Evolutionary conservation across 2,329 filamentous ascomycete species (phyloP), one percentile per base, ranked within the genome.

Genomic region (Diaporthe vaccinii): DNA sequence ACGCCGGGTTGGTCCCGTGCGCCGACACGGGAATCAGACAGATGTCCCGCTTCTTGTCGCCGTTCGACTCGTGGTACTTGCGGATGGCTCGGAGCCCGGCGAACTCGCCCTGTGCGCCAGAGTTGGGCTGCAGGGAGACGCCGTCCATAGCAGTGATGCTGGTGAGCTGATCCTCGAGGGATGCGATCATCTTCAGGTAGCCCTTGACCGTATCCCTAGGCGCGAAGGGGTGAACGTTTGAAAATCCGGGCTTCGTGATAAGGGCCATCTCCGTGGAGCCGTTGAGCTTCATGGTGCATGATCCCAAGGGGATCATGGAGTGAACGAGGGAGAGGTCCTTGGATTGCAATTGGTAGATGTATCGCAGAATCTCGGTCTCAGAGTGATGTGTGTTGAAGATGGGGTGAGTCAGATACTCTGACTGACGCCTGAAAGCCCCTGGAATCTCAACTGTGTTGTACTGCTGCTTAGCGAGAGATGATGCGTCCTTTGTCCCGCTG

Each of bases 261-360:
- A 96, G 93, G 22, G 94, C 90, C 96, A 98, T 98, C 86, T 98
- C 95, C 0, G 94, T 94, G 4, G 96, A 97, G 57, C 94, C 94
- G 83, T 98, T 98, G 72, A 98, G 91, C 88, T 98, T 98, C 96
- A 98, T 98, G 20, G 96, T 98, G 88, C 96, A 98, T 1, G 96
- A 98, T 28, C 96, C 96, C 1, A 98, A 90, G 3, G 96, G 95
- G 76, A 98, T 98, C 96, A 98, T 98, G 22, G 96, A 98, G 86
- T 98, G 96, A 2, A 96, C 94, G 7, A 98, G 89, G 1, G 96
- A 98, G 20, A 98, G 87, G 82, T 98, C 96, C 87, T 98, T 98
- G 69, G 95, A 98, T 83, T 98, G 94, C 7, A 98, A 89, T 82
- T 98, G 95, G 82, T 96, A 90, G 80, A 98, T 98, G 85, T 98